Conservation (phyloP, 75 land plant species). For the Adiantum capillusveneris region DNA sequence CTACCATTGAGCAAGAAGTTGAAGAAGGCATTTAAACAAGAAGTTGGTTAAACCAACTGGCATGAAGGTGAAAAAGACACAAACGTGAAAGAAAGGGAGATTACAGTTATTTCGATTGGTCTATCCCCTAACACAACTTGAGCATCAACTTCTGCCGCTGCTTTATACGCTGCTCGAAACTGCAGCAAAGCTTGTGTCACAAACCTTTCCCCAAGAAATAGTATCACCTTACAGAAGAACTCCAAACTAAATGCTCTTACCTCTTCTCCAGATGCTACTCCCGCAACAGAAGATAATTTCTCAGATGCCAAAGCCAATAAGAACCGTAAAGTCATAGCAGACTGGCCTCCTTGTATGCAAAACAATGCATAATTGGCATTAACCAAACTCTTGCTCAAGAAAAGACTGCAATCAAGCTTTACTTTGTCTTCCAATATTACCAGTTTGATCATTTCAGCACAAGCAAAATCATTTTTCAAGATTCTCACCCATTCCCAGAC, state of each 20-base stretch:
- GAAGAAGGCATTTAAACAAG: no score
- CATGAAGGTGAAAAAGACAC: no score
- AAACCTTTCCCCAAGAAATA: background rate
- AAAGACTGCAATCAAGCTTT: no score
- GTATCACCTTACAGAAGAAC: background rate
- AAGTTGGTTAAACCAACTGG: no score
- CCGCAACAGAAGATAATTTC: conserved; percentile 54
- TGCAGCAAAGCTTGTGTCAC: conserved; percentile 10
- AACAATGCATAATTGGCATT: no score
- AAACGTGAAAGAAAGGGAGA: no score
- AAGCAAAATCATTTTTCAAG: no score
- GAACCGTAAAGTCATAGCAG: conserved; percentile 66
- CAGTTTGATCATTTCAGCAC: no score
- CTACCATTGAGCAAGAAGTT: no score
- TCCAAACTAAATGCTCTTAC: conserved; percentile 16
- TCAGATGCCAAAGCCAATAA: conserved; percentile 70
- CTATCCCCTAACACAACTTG: conserved; percentile 91
- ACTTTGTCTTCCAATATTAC: no score
- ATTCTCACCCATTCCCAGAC: conserved; percentile 61
- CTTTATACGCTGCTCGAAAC: conserved; percentile 84
- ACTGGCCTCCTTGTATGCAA: conserved; percentile 57
- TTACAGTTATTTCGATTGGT: conserved; percentile 92
- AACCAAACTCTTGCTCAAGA: no score
- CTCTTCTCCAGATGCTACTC: conserved; percentile 78
- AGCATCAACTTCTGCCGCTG: conserved; percentile 71